Conservation (phyloP, 129 eudicot species). For the Flaveria ramosissima region DNA sequence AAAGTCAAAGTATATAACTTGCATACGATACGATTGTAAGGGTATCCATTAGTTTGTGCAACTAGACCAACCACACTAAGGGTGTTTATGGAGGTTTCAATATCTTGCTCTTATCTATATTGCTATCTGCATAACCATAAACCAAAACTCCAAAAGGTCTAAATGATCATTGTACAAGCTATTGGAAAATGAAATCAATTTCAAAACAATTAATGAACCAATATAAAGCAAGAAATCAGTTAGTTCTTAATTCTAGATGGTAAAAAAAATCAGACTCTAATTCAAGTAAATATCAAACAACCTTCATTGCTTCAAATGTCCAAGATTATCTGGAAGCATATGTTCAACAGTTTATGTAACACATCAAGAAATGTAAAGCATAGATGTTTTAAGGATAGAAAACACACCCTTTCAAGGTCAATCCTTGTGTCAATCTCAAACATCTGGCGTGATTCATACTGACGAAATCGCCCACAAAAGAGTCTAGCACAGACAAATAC, state of each 20-base stretch:
- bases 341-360: not conserved
- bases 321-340: constrained; percentile 9
- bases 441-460: constrained; percentile 54
- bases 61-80: not conserved
- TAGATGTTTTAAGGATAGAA: constrained; percentile 9
- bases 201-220: constrained; percentile 5
- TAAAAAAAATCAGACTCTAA: not conserved
- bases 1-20: constrained; percentile 11
- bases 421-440: constrained; percentile 72
- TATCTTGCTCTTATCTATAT: not conserved
- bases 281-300: constrained; percentile 21
- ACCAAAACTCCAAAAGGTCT: not conserved
- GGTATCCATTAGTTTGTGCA: too few relatives aligned
- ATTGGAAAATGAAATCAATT: not conserved
- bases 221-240: constrained; percentile 13
- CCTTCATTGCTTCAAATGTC: not conserved
- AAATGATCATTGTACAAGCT: constrained; percentile 20
- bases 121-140: constrained; percentile 1
- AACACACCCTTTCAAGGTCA: constrained; percentile 85
- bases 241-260: constrained; percentile 2
- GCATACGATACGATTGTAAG: not conserved
- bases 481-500: constrained; percentile 90
- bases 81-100: constrained; percentile 11
- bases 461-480: constrained; percentile 80
- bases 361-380: not conserved